These are phyloP conservation scores for Termitomyces sp. DNA, from an alignment of 768 basidiomycete species.

Conservation along the genomic window DNA sequence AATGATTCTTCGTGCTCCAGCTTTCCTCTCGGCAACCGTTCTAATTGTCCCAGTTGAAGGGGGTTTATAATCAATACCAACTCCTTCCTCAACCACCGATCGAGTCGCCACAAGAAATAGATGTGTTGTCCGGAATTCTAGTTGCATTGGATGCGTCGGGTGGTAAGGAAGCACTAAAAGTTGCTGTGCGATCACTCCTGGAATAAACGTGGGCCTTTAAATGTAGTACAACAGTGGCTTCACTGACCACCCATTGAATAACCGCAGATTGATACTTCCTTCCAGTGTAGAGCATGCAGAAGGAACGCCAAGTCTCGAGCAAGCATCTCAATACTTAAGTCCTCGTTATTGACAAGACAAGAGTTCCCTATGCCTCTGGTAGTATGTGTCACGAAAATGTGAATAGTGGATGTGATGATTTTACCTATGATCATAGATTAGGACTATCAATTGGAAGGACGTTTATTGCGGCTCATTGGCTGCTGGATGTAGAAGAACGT, in stretches of 20 bases:
- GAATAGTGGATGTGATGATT: not conserved
- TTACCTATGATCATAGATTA: slow-evolving; percentile 38
- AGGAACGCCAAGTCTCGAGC: slow-evolving; percentile 39
- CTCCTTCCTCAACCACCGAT: slow-evolving; percentile 19
- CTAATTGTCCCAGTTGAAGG: slow-evolving; percentile 17
- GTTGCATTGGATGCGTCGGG: slow-evolving; percentile 22
- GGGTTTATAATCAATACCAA: slow-evolving; percentile 18
- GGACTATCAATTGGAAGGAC: slow-evolving; percentile 21
- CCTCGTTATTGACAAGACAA: slow-evolving; percentile 26
- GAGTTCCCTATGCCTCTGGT: slow-evolving; percentile 43
- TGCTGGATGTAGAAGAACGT: not conserved
- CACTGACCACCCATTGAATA: slow-evolving; percentile 48
- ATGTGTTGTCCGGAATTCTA: slow-evolving; percentile 36
- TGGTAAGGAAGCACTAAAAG: slow-evolving; percentile 37
- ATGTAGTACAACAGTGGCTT: not conserved
- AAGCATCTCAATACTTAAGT: slow-evolving; percentile 36
- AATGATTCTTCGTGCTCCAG: slow-evolving; percentile 18
- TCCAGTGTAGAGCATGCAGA: slow-evolving; percentile 33
- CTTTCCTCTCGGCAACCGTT: slow-evolving; percentile 21
- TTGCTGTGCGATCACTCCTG: slow-evolving; percentile 39
- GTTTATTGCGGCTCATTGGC: not conserved
- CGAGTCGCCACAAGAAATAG: slow-evolving; percentile 33
- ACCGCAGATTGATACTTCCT: slow-evolving; percentile 36
- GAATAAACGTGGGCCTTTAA: not conserved
- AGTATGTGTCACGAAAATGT: not conserved